These are phyloP conservation scores for Polytrichum formosum DNA, from an alignment of 225 moss, liverwort and hornwort genomes.

Conservation along the genomic window DNA sequence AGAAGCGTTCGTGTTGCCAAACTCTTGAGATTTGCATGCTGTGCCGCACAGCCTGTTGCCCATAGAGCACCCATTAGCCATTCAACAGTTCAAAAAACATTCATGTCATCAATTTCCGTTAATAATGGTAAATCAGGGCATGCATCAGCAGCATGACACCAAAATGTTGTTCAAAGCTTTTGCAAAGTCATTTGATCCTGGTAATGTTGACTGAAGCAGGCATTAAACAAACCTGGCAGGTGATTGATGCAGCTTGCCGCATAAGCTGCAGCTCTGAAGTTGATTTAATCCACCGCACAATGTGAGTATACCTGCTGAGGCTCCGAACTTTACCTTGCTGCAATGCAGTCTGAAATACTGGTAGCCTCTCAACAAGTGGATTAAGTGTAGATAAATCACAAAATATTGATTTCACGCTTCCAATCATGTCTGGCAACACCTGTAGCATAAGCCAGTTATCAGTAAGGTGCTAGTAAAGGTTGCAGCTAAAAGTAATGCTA, in stretches of 20 bases:
- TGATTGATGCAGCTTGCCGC: constrained; percentile 80
- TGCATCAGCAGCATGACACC: not conserved
- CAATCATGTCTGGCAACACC: constrained; percentile 72
- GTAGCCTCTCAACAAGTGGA: constrained; percentile 50
- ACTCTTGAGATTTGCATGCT: constrained; percentile 83
- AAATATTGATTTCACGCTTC: constrained; percentile 56
- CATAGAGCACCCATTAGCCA: constrained; percentile 4
- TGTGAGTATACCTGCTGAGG: constrained; percentile 66
- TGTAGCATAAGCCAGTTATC: constrained; percentile 29
- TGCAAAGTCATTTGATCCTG: not conserved
- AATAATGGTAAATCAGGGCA: not conserved
- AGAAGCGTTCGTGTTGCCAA: constrained; percentile 73
- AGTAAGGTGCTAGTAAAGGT: constrained; percentile 6
- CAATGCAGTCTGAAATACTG: constrained; percentile 65
- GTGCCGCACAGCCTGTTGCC: constrained; percentile 68
- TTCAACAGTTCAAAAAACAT: not conserved
- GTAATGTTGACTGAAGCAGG: not conserved
- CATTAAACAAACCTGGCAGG: constrained; percentile 67
- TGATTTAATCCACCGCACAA: constrained; percentile 83
- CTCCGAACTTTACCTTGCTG: constrained; percentile 62
- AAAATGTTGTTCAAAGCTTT: not conserved
- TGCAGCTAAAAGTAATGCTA: not conserved
- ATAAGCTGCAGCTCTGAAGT: constrained; percentile 71
- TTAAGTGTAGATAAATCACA: constrained; percentile 58
- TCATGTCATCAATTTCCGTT: not conserved